Percentiles rank a stretch among this genome's conserved stretches.
phyloP scores from a whole-genome alignment of 2,329 filamentous ascomycete genomes.

The Madurella mycetomatis region DNA sequence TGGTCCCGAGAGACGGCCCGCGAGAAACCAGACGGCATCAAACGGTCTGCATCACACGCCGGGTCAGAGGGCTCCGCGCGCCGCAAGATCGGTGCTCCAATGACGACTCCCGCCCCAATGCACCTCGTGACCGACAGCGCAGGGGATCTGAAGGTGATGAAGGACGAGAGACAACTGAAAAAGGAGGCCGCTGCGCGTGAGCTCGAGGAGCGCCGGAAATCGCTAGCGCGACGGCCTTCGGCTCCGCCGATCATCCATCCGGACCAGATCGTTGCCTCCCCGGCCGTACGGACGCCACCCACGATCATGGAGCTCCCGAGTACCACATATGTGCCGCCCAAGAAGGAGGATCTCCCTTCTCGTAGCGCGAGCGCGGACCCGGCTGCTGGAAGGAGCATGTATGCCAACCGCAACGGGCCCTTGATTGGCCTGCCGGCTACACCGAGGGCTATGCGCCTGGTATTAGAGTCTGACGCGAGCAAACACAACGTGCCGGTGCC shows the following conservation, averaged over 20 bases:
- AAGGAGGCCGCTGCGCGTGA: conserved; percentile 77
- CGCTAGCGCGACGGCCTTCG: conserved; percentile 73
- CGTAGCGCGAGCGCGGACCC: conserved; percentile 65
- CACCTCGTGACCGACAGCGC: conserved; percentile 43
- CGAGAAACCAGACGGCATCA: conserved; percentile 27
- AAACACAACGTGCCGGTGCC: conserved; percentile 50
- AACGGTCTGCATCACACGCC: conserved; percentile 15
- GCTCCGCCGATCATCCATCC: conserved; percentile 78
- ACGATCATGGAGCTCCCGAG: conserved; percentile 41
- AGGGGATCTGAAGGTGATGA: conserved; percentile 53
- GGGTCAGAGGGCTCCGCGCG: conserved; percentile 26
- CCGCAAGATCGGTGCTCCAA: conserved; percentile 17
- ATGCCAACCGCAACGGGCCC: conserved; percentile 40
- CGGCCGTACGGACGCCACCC: conserved; percentile 23
- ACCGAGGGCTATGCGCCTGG: conserved; percentile 82
- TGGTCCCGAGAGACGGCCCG: conserved; percentile 18
- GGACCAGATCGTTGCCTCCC: conserved; percentile 44
- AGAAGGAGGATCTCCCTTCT: conserved; percentile 42
- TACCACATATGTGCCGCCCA: conserved; percentile 36
- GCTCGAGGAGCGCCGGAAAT: conserved; percentile 81
- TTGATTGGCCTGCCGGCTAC: conserved; percentile 82
- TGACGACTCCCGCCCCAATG: conserved; percentile 34
- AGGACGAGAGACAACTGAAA: conserved; percentile 59
- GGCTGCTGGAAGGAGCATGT: conserved; percentile 46
- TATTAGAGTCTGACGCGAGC: conserved; percentile 57